Conservation (phyloP, 164 flowering plant genomes). For the grape (Vitis vinifera) region ASM3070453v1 NC_081821.1:9140001-9140500, state of each 20-base stretch:
- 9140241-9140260: constrained; percentile 3
- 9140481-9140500: not conserved
- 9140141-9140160: not conserved
- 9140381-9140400: not conserved
- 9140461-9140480: not conserved
- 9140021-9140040: too few species aligned
- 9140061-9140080: too few species aligned
- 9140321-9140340: not conserved
- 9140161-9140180: too few species aligned
- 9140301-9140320: too few species aligned
- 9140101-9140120: not conserved
- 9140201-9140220: not conserved
- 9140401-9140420: not conserved
- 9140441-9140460: not conserved
- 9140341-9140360: constrained; percentile 19
- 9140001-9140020: too few species aligned
- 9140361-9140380: constrained; percentile 6
- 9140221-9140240: constrained; percentile 4
- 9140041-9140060: too few species aligned
- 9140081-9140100: not conserved
- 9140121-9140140: not conserved
- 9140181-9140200: not conserved
- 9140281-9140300: too few species aligned
- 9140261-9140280: not conserved
- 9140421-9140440: not conserved